Conservation (phyloP, 2,329 filamentous ascomycete species). For the Ophiostoma sp. region DNA sequence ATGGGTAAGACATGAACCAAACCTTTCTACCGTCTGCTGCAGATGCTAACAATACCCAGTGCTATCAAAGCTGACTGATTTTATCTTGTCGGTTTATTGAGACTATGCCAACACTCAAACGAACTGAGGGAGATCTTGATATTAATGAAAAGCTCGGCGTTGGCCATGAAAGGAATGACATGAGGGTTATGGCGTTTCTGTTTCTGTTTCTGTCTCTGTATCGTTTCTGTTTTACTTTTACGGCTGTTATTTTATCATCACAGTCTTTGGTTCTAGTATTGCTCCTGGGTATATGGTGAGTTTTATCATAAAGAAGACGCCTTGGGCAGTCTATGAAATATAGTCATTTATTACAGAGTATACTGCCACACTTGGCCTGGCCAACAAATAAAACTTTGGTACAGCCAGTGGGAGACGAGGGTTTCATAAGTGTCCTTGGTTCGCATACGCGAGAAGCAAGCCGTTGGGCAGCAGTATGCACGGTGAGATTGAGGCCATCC, state of each 20-base stretch:
- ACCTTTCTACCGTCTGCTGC: slow-evolving; percentile 22
- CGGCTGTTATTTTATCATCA: too few relatives aligned
- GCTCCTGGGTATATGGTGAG: too few relatives aligned
- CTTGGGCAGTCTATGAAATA: too few relatives aligned
- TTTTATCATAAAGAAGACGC: too few relatives aligned
- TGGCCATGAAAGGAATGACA: neutral
- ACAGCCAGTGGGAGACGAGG: neutral
- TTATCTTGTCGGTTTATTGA: neutral
- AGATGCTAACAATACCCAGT: slow-evolving; percentile 30
- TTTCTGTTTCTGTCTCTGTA: neutral
- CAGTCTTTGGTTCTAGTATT: too few relatives aligned
- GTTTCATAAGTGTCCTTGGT: neutral
- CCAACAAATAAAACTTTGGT: neutral
- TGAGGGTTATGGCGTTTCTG: neutral
- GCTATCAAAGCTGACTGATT: slow-evolving; percentile 48
- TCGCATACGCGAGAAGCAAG: neutral
- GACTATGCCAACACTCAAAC: too few relatives aligned
- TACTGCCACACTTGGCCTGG: too few relatives aligned
- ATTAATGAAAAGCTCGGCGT: slow-evolving; percentile 3
- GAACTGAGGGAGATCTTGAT: neutral
- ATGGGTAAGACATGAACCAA: slow-evolving; percentile 51
- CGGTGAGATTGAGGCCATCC: neutral
- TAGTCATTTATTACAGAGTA: too few relatives aligned
- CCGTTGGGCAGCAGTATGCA: neutral
- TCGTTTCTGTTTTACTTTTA: too few relatives aligned